Base-by-base conservation (phyloP, 2,329 filamentous ascomycete genomes). In the Lasiodiplodia hormozganensis region DNA sequence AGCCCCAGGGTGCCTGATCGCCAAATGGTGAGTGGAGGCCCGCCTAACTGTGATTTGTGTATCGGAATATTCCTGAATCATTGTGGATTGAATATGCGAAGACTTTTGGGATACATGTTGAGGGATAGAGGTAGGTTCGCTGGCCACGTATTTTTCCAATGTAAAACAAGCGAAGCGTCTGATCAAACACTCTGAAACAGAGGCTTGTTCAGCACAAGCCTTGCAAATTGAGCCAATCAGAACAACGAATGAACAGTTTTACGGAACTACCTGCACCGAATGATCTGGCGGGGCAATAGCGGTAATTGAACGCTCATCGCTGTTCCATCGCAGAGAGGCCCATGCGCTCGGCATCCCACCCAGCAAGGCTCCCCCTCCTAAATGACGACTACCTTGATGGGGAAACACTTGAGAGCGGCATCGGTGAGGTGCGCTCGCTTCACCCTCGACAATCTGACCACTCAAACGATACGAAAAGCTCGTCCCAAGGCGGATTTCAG, bases 151-250 rank as follows among this genome's bases (percentile, higher is more conserved):
- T 34, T 34, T 34, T 34, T 10, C 31, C 31, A 34, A 34, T 34
- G 31, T 34, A 34, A 34, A 34, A 34, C 31, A 34, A 34, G 47
- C 57, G 47, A 64, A 38, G 23, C 60, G 12, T 52, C 4, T 7
- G 47, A 31, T 21, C 58, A 62, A 62, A 62, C 58, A 36, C 16
- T 10, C 23, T 64, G 47, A 64, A 64, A 64, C 60, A 28, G 28
- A 64, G 47, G 60, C 47, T 64, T 64, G 60, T 64, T 7, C 12
- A 5, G 18, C 12, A 36, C 28, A 36, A 38, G 60, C 60, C 10
- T 36, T 11, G 21, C 3, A 28, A 23, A 16, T 6, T 43, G 11
- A 34, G 12, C 60, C 43, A 51, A 49, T 62, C 3, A 38, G 34
- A 21, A 23, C 16, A 18, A 10, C 18, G 43, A 34, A 23, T n/a